phyloP scores from a whole-genome alignment of 2,329 filamentous ascomycete species.

The Diaporthe vaccinii region DNA sequence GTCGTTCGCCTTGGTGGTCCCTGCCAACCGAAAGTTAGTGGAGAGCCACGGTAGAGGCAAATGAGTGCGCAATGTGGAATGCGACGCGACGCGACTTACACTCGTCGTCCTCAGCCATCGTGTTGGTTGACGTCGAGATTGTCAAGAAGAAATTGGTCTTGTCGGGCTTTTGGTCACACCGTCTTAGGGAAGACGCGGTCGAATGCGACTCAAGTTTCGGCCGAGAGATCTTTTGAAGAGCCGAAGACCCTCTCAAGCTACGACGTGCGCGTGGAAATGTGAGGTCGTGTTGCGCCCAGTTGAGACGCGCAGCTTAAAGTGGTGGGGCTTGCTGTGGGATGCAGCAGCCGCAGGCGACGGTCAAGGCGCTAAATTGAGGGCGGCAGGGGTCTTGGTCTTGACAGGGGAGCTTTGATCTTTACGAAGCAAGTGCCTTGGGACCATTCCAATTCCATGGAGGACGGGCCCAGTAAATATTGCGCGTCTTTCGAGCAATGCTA shows the following conservation, averaged over 20 bases:
- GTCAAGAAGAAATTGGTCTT: not conserved
- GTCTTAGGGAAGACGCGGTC: not conserved
- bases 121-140: not conserved
- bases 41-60: not conserved
- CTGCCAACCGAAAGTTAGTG: conserved; percentile 50
- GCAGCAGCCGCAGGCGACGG: not conserved
- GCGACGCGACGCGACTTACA: conserved; percentile 32
- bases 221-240: not conserved
- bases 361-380: conserved; percentile 24
- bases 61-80: not conserved
- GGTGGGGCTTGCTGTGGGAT: conserved; percentile 26
- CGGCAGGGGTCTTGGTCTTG: not conserved
- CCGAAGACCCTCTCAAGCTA: not conserved
- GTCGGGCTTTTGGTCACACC: too few relatives aligned
- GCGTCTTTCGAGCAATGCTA: not conserved
- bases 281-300: conserved; percentile 32
- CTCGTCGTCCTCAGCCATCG: conserved; percentile 37
- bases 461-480: conserved; percentile 12
- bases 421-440: conserved; percentile 6
- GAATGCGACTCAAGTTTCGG: not conserved
- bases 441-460: conserved; percentile 11
- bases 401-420: conserved; percentile 31
- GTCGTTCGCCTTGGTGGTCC: conserved; percentile 73
- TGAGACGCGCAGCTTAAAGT: conserved; percentile 38
- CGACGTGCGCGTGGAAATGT: conserved; percentile 19